Conservation (phyloP, 805 yeast species). For the Candida namnaoensis region DNA sequence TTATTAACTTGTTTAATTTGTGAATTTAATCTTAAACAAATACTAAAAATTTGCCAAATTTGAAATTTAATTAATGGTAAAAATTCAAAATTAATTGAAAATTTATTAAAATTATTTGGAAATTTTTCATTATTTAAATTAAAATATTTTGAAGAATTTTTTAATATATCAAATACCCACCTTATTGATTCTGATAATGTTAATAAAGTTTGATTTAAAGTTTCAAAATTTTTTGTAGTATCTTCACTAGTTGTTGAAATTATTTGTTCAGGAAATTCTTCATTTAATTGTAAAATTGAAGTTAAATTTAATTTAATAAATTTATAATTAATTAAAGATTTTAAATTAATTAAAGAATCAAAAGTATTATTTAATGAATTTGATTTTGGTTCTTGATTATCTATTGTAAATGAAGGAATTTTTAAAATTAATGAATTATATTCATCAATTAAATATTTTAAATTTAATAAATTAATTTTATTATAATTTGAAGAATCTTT, state of each 20-base stretch:
- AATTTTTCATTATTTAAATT: conserved; percentile 12
- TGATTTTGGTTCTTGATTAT: too few relatives aligned
- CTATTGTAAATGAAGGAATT: conserved; percentile 3
- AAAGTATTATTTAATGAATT: conserved; percentile 1
- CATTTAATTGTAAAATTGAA: conserved; percentile 8
- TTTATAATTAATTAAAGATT: conserved; percentile 4
- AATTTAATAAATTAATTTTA: too few relatives aligned
- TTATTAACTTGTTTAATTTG: neutral
- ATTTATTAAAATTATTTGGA: neutral
- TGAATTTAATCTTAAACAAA: neutral
- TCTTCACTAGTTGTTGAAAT: conserved; percentile 1
- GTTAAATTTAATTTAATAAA: conserved; percentile 5
- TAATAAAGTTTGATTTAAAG: conserved; percentile 1
- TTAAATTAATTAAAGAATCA: neutral
- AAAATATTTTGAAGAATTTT: conserved; percentile 11
- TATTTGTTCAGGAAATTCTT: too few relatives aligned
- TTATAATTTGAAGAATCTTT: too few relatives aligned
- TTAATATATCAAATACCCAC: conserved; percentile 11
- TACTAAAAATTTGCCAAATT: neutral
- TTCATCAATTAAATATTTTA: neutral
- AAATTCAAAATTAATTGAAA: neutral
- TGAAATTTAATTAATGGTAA: neutral
- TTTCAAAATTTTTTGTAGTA: conserved; percentile 3
- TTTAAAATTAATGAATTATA: conserved; percentile 4
- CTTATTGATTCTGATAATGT: conserved; percentile 3